Base-by-base conservation (phyloP, 331 rosid genomes). In the Spiraea crenata region DNA sequence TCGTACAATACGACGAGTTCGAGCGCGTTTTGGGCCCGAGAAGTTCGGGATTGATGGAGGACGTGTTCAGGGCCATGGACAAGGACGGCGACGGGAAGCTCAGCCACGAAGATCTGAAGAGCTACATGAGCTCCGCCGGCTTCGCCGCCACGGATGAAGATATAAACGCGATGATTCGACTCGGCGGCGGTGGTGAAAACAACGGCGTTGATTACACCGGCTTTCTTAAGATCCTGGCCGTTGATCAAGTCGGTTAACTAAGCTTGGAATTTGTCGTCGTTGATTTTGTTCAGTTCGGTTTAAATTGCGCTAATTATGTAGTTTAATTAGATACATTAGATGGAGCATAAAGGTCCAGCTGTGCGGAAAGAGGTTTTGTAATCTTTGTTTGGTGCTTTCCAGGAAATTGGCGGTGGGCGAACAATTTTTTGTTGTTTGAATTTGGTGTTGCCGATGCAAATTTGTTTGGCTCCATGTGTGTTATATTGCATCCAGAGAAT, bases 61-160 rank as follows among this genome's bases (percentile, higher is more conserved):
- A 95, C 13, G 96, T 86, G 73, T 95, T 91, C 71, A 86, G 73
- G 83, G 82, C 76, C 10, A 95, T 95, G 96, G 98, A 95, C 74
- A 86, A 74, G 70, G 99, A 95, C 64, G 99, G 93, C 4, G 99
- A 95, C 58, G 99, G 99, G n/a, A 80, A 69, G 63, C 87, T 95
- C 19, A 82, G 93, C 83, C 96, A 86, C 41, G 67, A 31, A 0
- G 99, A 95, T 54, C 31, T 95, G 81, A 89, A 88, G 85, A 80
- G 78, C 68, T 91, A 83, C 73, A 83, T 95, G 93, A 76, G 54
- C 5, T 77, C 25, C 52, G 98, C 98, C 3, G 96, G 96, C 0
- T 85, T 91, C 19, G 19, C 69, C 0, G 80, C 86, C 48, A 46
- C 63, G 13, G 96, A 95, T 15, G 93, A 88, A 3, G 98, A 95